Base-by-base conservation (phyloP, 2,329 filamentous ascomycete species). In the Trichoderma sp. region DNA sequence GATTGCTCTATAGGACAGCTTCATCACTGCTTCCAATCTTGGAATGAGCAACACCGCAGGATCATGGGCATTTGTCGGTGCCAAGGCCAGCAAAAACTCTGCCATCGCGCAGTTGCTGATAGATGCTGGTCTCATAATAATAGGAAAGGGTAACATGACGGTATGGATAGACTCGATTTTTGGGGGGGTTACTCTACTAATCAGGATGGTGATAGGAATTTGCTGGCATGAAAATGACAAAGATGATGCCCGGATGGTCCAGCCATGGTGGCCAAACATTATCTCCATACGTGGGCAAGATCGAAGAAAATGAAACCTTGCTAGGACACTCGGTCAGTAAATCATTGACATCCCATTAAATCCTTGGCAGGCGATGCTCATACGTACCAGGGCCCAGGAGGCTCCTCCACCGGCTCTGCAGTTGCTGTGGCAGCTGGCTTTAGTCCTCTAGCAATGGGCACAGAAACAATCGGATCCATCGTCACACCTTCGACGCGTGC, bases 321-420 rank as follows among this genome's bases (percentile, higher is more conserved):
- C 6, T 68, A 34, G 65, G 65, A 12, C 73, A 77, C 15, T 75
- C 75, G 2, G 76, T 77, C 4, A 73, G 72, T 63, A 53, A 23
- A 13, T 9, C 4, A 28, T 13, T 7, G n/a, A n/a, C 5, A 23
- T 6, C 3, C 11, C 9, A 23, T 34, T 17, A 1, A 1, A 30
- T 53, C 13, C 4, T 11, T 11, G 20, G 23, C n/a, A 50, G 34
- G 8, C 9, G 3, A 43, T 63, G 6, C 34, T 50, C 13, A 63
- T 15, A 8, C 13, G 1, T n/a, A 11, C 23, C 39, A 81, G 76
- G 72, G 74, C 1, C 79, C 80, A 1, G 78, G 78, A 0, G 80
- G 80, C 34, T 81, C 77, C 0, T 81, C 79, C 1, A 72, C 76
- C 2, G 80, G 80, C 23, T 80, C 80, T n/a, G 79, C 76, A 12